phyloP scores from a whole-genome alignment of 2,329 filamentous ascomycete genomes.

The Pseudocercospora vitis region DNA sequence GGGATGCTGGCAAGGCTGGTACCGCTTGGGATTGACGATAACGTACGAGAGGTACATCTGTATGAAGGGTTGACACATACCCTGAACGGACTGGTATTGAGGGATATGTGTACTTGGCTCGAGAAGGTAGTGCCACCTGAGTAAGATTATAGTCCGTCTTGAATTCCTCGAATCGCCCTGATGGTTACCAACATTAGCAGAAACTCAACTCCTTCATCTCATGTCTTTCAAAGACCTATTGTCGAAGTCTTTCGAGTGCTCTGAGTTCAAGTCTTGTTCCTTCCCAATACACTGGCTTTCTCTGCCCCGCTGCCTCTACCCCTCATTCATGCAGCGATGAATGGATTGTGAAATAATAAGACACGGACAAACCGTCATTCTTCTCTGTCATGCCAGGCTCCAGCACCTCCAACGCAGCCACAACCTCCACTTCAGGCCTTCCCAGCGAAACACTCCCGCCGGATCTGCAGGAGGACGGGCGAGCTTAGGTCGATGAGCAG shows the following conservation, averaged over 20 bases:
- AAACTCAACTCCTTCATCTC: too few relatives aligned
- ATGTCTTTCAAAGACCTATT: too few relatives aligned
- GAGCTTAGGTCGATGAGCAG: not conserved
- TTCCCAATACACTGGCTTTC: not conserved
- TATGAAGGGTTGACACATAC: not conserved
- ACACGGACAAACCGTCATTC: too few relatives aligned
- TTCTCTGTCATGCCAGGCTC: too few relatives aligned
- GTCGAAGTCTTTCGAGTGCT: not conserved
- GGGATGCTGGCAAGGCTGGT: not conserved
- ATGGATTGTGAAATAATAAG: too few relatives aligned
- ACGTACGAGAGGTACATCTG: not conserved
- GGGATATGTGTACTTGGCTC: not conserved
- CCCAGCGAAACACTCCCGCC: not conserved
- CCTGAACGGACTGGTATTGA: not conserved
- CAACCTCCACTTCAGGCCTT: not conserved
- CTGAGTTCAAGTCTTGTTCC: not conserved
- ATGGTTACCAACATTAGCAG: too few relatives aligned
- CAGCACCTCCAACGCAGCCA: not conserved
- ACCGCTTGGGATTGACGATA: not conserved
- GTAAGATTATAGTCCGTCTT: too few relatives aligned
- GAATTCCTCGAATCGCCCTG: too few relatives aligned
- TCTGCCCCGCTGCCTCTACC: not conserved
- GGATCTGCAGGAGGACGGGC: not conserved
- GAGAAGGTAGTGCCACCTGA: not conserved
- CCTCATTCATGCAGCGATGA: not conserved